Evolutionary conservation across 805 yeast genomes (phyloP).

Genomic region (Yarrowia divulgata): DNA sequence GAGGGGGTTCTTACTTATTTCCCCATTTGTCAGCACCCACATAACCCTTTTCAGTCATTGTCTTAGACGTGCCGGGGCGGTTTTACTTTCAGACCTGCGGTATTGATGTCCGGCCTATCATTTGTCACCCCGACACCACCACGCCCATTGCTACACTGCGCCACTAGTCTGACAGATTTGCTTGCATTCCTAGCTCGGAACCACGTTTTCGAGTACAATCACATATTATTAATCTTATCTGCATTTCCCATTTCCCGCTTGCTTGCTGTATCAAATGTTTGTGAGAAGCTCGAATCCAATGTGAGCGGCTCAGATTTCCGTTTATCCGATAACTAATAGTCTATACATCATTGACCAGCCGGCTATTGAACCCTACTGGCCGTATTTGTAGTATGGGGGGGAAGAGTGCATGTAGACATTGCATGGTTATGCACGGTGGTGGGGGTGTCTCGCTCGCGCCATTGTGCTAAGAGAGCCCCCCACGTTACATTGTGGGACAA

Average conservation of each 20-base stretch:
- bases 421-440: conserved; percentile 28
- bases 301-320: conserved; percentile 1
- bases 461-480: conserved; percentile 3
- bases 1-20: background rate
- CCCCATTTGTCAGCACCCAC: background rate
- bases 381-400: background rate
- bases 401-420: conserved; percentile 2
- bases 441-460: conserved; percentile 29
- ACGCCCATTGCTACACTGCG: conserved; percentile 14
- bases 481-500: background rate
- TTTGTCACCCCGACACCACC: background rate
- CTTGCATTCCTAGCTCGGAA: conserved; percentile 14
- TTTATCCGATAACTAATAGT: conserved; percentile 2
- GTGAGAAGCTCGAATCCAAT: too few species aligned
- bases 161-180: background rate
- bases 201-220: conserved; percentile 1
- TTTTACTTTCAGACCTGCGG: background rate
- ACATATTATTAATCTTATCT: conserved; percentile 15
- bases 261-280: background rate
- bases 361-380: conserved; percentile 33
- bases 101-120: background rate
- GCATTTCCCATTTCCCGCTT: background rate
- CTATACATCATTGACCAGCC: background rate
- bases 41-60: background rate
- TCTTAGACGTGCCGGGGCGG: background rate